Base-by-base conservation (phyloP, 2,329 filamentous ascomycete genomes). In the Claviceps cyperi region DNA sequence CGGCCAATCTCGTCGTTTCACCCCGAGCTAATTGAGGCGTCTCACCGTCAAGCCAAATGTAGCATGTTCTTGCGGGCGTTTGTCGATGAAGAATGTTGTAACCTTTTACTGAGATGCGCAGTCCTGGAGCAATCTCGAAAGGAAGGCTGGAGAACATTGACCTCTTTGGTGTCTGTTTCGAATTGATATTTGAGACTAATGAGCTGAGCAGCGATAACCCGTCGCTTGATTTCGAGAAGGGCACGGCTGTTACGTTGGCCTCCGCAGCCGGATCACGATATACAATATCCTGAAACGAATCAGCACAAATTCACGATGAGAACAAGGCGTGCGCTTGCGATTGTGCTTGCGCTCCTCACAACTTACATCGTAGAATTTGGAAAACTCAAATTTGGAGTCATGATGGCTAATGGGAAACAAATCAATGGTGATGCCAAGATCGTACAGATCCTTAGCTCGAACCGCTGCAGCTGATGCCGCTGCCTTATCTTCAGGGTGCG, bases 401-500 rank as follows among this genome's bases (percentile, higher is more conserved):
- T 66, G 71, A 1, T 78, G 78, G 22, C 84, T 86, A 51, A 98
- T 91, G 0, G 92, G 90, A 57, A 97, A 98, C 0, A 98, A 71
- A 59, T 97, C 91, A 53, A 98, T 94, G 1, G 79, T 80, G 32
- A 96, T 89, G 4, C 90, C 89, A 28, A 97, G 72, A 62, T 98
- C 92, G 62, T 96, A 97, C 21, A 98, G 66, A 68, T 98, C 92
- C 63, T 95, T 94, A 28, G 92, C 92, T 49, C 90, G 80, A 5
- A 92, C 87, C 6, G 86, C 83, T 4, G 92, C 87, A 37, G 84
- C 80, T 14, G 84, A 84, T 48, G 83, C 81, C 32, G 83, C 73
- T 7, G 76, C 72, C 66, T 90, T 92, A 62, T 86, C 82, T 17
- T 77, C 73, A 0, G 72, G 69, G 62, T 94, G 86, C 4, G 92